Base-by-base conservation (phyloP, 1,284 basidiomycete genomes). In the Blastosporella zonata region DNA sequence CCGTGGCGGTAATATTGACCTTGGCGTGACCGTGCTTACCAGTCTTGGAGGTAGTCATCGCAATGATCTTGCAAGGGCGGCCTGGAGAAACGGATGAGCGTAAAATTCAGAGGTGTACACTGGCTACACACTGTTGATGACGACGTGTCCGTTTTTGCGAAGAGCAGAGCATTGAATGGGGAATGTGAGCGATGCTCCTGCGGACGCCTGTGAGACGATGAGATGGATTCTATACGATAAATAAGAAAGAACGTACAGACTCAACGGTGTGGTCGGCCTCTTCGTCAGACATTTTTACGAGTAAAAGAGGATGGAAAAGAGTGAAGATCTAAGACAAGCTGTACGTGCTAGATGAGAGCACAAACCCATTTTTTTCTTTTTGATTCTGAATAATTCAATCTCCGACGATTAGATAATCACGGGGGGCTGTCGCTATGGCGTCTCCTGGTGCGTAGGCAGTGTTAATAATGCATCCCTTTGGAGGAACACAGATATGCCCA, bases 1-100 rank as follows among this genome's bases (percentile, higher is more conserved):
- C 97, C 68, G 90, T 90, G 69, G 87, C 97, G 65, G 98, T 84
- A 61, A 99, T 82, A 77, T 99, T 93, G 68, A 98, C 96, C 79
- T 99, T 99, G 73, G 97, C 96, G 81, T 99, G 97, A 67, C 96
- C 96, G 81, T 98, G 96, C 85, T 94, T 94, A 60, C 93, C 94
- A 47, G 93, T 97, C 84, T 99, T 99, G 69, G 96, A 99, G 77
- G 97, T 99, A 58, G 95, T 97, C 96, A 99, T 99, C 66, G 94
- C 93, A 63, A 95, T 87, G 73, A 97, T 96, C 82, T 98, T 98
- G 92, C 96, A 99, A 59, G 96, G 96, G 64, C 94, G 88, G 62
- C 87, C 87, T 87, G 58, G 20, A 47, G 12, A 55, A 51, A 23
- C 46, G 36, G 23, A 51, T 40, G 5, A 49, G 48, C 20, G 41